Conservation (phyloP, 225 moss, liverwort and hornwort genomes). For the Polytrichum formosum region DNA sequence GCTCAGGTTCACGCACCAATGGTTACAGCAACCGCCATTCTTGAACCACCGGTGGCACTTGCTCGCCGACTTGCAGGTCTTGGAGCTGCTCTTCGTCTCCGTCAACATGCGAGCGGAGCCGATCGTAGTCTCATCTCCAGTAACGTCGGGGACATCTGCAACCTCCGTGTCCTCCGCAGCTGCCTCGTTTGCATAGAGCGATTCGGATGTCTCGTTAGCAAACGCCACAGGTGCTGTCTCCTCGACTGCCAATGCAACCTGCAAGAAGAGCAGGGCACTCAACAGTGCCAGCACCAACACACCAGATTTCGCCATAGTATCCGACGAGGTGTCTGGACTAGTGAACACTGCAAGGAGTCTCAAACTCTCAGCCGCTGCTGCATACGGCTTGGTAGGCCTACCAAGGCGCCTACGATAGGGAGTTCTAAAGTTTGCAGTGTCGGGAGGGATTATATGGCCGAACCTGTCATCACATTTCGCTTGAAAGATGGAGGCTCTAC, state of each 20-base stretch:
- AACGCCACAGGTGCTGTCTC: not conserved
- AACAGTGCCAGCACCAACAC: conserved; percentile 12
- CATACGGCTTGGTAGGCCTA: too few species aligned
- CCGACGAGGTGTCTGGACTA: too few species aligned
- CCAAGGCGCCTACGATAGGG: too few species aligned
- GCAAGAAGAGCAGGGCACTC: not conserved
- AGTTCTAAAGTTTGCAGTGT: too few species aligned
- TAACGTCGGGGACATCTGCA: not conserved
- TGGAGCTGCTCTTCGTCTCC: conserved; percentile 3
- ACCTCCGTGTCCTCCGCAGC: not conserved
- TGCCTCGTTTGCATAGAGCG: not conserved
- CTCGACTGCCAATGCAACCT: conserved; percentile 3
- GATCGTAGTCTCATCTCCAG: too few species aligned
- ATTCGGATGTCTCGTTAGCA: not conserved
- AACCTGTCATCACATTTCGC: too few species aligned
- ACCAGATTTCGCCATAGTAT: not conserved
- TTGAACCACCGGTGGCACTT: conserved; percentile 19
- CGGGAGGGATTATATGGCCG: too few species aligned
- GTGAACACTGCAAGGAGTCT: too few species aligned
- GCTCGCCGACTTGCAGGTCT: conserved; percentile 11
- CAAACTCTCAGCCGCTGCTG: too few species aligned
- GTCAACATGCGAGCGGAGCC: not conserved
- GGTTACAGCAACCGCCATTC: conserved; percentile 23
- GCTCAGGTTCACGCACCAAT: conserved; percentile 27
- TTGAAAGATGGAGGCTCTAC: too few species aligned